Evolutionary conservation across 495 filamentous ascomycete genomes (phyloP), one percentile per base, ranked within the genome.

Genomic region (Aspergillus leporis): DNA sequence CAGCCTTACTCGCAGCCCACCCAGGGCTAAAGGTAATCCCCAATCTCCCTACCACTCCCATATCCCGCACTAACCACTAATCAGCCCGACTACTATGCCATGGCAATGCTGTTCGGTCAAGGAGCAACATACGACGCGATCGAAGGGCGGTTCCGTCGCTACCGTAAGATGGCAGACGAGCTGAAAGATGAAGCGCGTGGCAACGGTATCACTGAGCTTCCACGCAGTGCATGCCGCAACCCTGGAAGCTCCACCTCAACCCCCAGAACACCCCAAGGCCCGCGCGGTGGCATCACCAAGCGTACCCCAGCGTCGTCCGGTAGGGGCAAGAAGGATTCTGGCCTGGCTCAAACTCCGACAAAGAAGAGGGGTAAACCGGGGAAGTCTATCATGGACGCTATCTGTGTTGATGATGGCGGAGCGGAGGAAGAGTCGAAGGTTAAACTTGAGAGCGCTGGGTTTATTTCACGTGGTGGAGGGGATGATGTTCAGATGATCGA

Each of bases 1-100:
- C 65, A 6, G 58, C 69, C 5, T 50, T 75, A 7, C 59, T 76
- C 5, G 74, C 72, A 5, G 69, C 69, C 4, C 64, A 72, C 30
- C 62, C 67, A 2, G 14, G 12, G 1, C 46, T 65, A 1, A 70
- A 63, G 53, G 65, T 71, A 61, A 18, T 4, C 46, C 5, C 43
- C 49, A n/a, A 40, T 28, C 5, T 23, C 53, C 16, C 41, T 32
- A 53, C 46, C 28, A 36, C 16, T 6, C 18, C 28, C 4, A 49
- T 52, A 3, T 7, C 18, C 28, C 5, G 38, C 18, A 32, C 25
- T 55, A 22, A 60, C 60, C 47, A 5, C n/a, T 16, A 1, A 7
- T 12, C 28, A 71, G 65, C 58, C 64, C 8, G 61, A 72, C 21
- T 67, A 69, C 55, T 25, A 61, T 0, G 46, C 49, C 14, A 66